These are phyloP conservation scores for Podila epigama DNA, from an alignment of 192 early-diverging fungal species.

Conservation along the genomic window DNA sequence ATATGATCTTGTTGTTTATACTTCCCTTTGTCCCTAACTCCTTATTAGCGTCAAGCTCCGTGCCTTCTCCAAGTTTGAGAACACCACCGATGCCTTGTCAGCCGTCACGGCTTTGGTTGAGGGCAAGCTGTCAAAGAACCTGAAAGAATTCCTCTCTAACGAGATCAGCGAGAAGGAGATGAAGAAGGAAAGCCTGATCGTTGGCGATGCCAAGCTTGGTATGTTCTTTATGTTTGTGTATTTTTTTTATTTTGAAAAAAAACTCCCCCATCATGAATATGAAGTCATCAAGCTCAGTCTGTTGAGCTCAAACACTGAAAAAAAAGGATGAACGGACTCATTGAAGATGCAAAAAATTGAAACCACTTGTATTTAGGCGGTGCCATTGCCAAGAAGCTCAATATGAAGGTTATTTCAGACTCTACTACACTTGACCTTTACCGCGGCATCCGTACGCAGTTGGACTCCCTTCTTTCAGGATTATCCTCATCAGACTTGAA, in stretches of 20 bases:
- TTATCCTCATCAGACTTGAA: conserved; percentile 84
- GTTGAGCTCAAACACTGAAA: too few relatives aligned
- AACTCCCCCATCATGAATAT: conserved; percentile 57
- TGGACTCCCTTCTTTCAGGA: conserved; percentile 89
- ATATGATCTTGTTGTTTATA: too few relatives aligned
- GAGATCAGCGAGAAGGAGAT: conserved; percentile 87
- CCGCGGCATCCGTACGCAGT: conserved; percentile 95
- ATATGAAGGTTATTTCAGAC: conserved; percentile 83
- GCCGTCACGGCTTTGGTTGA: conserved; percentile 95
- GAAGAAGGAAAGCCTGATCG: conserved; percentile 90
- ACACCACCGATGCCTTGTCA: conserved; percentile 96
- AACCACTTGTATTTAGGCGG: conserved; percentile 19
- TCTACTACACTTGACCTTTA: conserved; percentile 88
- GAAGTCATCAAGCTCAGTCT: too few relatives aligned
- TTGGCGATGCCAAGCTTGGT: conserved; percentile 96
- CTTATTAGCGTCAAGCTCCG: conserved; percentile 85
- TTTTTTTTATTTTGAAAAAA: conserved; percentile 58
- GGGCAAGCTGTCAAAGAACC: conserved; percentile 94
- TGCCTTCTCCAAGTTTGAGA: conserved; percentile 98
- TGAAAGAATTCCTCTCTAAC: conserved; percentile 90
- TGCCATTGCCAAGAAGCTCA: conserved; percentile 77
- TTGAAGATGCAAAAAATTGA: background rate
- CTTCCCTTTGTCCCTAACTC: conserved; percentile 51
- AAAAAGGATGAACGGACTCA: too few relatives aligned
- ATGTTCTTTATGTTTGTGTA: conserved; percentile 9